Evolutionary conservation across 1,284 basidiomycete genomes (phyloP).

Genomic region (Pseudozyma hubeiensis): DNA sequence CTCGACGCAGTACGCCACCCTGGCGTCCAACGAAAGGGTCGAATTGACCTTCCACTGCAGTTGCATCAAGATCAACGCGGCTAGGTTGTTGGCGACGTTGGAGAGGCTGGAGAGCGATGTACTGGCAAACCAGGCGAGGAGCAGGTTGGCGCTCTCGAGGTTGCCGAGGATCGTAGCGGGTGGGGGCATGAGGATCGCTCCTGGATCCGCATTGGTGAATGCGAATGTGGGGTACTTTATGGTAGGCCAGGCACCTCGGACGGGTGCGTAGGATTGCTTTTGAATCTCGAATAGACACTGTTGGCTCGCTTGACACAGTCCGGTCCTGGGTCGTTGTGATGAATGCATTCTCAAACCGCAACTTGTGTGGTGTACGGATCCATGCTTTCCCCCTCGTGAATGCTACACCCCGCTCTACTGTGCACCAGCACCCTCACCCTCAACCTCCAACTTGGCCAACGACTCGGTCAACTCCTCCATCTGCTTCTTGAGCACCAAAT

Average conservation of each 20-base stretch:
- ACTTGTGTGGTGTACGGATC: too few species aligned
- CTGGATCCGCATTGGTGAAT: neutral
- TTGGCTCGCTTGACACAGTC: too few species aligned
- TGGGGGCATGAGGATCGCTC: neutral
- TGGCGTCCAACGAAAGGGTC: conserved; percentile 29
- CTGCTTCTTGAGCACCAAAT: conserved; percentile 36
- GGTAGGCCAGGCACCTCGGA: conserved; percentile 11
- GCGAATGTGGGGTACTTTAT: conserved; percentile 20
- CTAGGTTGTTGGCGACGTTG: conserved; percentile 35
- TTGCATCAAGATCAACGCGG: conserved; percentile 45
- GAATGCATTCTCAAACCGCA: too few species aligned
- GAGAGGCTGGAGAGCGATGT: conserved; percentile 52
- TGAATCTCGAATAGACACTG: too few species aligned
- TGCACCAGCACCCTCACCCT: conserved; percentile 10
- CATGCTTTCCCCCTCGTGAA: neutral
- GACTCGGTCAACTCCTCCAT: conserved; percentile 37
- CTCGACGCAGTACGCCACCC: conserved; percentile 26
- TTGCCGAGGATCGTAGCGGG: conserved; percentile 26
- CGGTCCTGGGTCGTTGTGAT: too few species aligned
- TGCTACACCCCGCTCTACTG: conserved; percentile 5
- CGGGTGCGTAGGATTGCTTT: conserved; percentile 2
- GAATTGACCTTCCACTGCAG: conserved; percentile 55
- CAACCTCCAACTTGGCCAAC: conserved; percentile 40
- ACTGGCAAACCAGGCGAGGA: conserved; percentile 23
- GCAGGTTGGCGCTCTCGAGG: conserved; percentile 3